A percentile compares a stretch with the other conserved stretches of the same genome.
phyloP scores from a whole-genome alignment of 805 yeast genomes.

The Kurtzmaniella cleridarum region DNA sequence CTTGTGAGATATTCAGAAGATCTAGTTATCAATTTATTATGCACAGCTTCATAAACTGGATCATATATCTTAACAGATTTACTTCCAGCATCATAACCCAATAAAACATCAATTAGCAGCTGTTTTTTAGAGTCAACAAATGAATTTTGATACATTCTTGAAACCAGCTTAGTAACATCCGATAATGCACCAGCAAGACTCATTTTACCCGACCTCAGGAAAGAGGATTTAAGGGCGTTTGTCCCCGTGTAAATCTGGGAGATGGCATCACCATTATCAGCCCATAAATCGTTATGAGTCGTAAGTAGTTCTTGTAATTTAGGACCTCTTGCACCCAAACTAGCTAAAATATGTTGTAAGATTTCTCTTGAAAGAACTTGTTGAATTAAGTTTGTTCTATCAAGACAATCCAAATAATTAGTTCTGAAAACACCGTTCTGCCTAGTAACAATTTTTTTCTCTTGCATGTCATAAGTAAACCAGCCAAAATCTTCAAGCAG shows the following conservation, averaged over 20 bases:
- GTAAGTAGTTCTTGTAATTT: conserved; percentile 47
- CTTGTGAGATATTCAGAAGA: conserved; percentile 54
- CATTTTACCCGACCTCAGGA: conserved; percentile 93
- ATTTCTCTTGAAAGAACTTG: conserved; percentile 77
- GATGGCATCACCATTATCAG: conserved; percentile 64
- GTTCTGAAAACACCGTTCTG: conserved; percentile 91
- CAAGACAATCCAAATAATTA: conserved; percentile 75
- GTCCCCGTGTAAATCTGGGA: conserved; percentile 60
- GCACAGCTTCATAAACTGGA: conserved; percentile 84
- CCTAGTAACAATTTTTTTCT: conserved; percentile 53
- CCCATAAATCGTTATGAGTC: conserved; percentile 80
- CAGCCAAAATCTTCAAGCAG: conserved; percentile 78
- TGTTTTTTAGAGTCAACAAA: conserved; percentile 91
- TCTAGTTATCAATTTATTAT: conserved; percentile 48
- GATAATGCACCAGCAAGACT: conserved; percentile 95
- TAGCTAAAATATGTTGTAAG: conserved; percentile 38
- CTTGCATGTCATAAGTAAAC: conserved; percentile 62
- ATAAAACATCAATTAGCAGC: conserved; percentile 75
- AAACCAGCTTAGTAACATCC: conserved; percentile 93
- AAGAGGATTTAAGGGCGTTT: conserved; percentile 74
- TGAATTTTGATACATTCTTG: conserved; percentile 91
- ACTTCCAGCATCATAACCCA: conserved; percentile 74
- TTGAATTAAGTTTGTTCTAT: conserved; percentile 85
- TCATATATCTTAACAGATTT: conserved; percentile 71
- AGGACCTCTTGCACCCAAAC: conserved; percentile 1